Conservation (phyloP, 352 stramenopile species). For the Phytophthora podocarpi region DNA sequence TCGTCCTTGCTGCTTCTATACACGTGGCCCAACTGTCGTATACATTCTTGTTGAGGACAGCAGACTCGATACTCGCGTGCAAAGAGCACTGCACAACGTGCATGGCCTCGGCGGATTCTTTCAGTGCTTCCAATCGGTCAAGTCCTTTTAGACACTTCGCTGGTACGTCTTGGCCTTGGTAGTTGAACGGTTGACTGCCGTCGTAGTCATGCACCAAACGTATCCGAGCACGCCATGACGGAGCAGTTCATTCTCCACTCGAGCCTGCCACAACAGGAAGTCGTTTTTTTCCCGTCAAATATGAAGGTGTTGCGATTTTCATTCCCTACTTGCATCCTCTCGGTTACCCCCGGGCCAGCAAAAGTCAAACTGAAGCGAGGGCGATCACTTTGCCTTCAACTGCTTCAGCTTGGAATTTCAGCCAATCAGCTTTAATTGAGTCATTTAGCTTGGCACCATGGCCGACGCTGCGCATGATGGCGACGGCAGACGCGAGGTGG, state of each 20-base stretch:
- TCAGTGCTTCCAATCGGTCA: background rate
- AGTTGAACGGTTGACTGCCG: slow-evolving; percentile 11
- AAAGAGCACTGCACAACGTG: slow-evolving; percentile 6
- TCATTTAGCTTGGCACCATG: background rate
- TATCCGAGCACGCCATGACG: background rate
- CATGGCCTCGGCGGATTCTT: background rate
- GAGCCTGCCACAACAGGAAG: slow-evolving; percentile 2
- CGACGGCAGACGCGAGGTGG: slow-evolving; percentile 65
- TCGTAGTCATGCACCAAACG: slow-evolving; percentile 11
- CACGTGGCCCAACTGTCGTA: slow-evolving; percentile 32
- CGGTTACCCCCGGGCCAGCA: no score
- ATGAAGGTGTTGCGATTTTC: no score
- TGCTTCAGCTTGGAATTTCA: slow-evolving; percentile 16
- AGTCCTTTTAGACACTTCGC: background rate
- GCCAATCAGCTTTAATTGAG: slow-evolving; percentile 5
- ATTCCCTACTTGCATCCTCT: no score
- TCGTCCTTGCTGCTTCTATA: slow-evolving; percentile 5
- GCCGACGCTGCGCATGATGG: slow-evolving; percentile 1
- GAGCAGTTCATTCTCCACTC: slow-evolving; percentile 4
- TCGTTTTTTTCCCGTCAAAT: background rate
- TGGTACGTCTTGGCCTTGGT: background rate
- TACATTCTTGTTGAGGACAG: slow-evolving; percentile 32
- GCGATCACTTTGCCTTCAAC: no score
- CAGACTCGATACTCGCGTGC: slow-evolving; percentile 22
- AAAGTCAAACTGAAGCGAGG: no score